Evolutionary conservation across 495 filamentous ascomycete species (phyloP).

Genomic region (Pyronema omphalodes): DNA sequence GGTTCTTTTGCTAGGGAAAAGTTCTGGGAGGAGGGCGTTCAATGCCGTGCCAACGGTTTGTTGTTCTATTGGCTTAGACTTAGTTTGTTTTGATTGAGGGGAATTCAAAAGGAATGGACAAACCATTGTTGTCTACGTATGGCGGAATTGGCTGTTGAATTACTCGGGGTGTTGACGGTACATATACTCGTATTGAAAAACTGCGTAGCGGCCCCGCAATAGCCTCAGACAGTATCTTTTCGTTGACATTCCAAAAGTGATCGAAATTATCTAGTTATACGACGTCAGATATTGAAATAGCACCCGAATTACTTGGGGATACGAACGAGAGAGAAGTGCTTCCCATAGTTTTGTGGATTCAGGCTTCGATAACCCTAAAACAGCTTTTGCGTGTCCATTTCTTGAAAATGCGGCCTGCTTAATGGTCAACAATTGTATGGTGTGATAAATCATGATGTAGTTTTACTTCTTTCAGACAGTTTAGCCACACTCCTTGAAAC

Average conservation of each 20-base stretch:
- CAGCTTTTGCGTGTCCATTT: slow-evolving; percentile 75
- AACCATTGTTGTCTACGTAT: slow-evolving; percentile 22
- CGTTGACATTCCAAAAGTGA: slow-evolving; percentile 54
- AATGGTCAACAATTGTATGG: not conserved
- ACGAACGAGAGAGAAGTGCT: slow-evolving; percentile 58
- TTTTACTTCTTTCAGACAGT: slow-evolving; percentile 69
- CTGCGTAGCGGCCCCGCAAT: slow-evolving; percentile 48
- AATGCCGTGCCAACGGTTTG: slow-evolving; percentile 73
- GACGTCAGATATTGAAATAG: slow-evolving; percentile 3
- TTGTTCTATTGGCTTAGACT: slow-evolving; percentile 30
- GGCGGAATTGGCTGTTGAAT: slow-evolving; percentile 27
- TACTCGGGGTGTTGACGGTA: slow-evolving; percentile 46
- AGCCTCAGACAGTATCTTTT: slow-evolving; percentile 56
- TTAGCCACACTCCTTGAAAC: slow-evolving; percentile 70
- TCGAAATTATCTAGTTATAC: slow-evolving; percentile 45
- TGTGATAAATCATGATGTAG: not conserved
- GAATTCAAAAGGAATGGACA: slow-evolving; percentile 1
- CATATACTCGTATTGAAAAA: slow-evolving; percentile 72
- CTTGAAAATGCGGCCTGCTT: slow-evolving; percentile 67
- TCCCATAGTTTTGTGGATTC: slow-evolving; percentile 78
- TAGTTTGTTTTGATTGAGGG: not conserved
- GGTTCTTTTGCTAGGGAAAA: slow-evolving; percentile 76
- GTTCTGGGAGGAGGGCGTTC: slow-evolving; percentile 52
- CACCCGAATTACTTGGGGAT: not conserved
- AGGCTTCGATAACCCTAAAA: slow-evolving; percentile 81